Percentiles rank a stretch among this genome's conserved stretches.
Conservation (phyloP, 345 rosid species). For the Salix arbutifolia region DNA sequence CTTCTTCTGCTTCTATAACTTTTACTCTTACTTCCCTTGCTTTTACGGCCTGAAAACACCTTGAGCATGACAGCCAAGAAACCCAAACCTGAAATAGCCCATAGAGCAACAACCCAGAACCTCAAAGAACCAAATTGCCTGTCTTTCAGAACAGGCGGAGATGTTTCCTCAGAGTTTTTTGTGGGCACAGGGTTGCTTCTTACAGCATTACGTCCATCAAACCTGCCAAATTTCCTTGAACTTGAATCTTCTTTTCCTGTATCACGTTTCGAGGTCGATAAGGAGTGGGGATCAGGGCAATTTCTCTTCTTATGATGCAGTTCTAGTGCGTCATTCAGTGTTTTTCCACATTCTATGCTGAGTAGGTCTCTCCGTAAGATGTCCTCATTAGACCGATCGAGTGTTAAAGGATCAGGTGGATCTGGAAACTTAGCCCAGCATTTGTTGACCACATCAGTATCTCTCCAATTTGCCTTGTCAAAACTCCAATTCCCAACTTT, state of each 20-base stretch:
- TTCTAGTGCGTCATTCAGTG: slow-evolving; percentile 65
- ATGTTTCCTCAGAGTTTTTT: slow-evolving; percentile 32
- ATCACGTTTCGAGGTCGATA: slow-evolving; percentile 22
- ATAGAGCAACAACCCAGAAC: slow-evolving; percentile 64
- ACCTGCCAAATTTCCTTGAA: slow-evolving; percentile 45
- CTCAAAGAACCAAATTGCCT: slow-evolving; percentile 56
- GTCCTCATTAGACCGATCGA: slow-evolving; percentile 46
- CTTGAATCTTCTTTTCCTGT: slow-evolving; percentile 21
- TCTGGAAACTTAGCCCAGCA: slow-evolving; percentile 94
- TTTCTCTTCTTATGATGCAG: slow-evolving; percentile 75
- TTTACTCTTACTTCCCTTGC: slow-evolving; percentile 59
- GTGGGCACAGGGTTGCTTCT: slow-evolving; percentile 24
- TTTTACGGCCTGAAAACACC: slow-evolving; percentile 53
- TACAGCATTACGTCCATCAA: slow-evolving; percentile 17
- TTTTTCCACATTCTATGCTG: slow-evolving; percentile 86
- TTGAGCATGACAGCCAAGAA: slow-evolving; percentile 52
- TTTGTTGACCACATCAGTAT: slow-evolving; percentile 58
- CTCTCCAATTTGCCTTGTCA: slow-evolving; percentile 94
- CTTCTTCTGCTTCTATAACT: slow-evolving; percentile 61
- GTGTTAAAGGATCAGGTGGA: slow-evolving; percentile 64
- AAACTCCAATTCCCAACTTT: slow-evolving; percentile 93
- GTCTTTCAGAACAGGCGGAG: slow-evolving; percentile 29
- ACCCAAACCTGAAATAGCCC: slow-evolving; percentile 74
- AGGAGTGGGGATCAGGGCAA: slow-evolving; percentile 48
- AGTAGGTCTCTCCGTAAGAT: slow-evolving; percentile 65